Evolutionary conservation across 2,329 filamentous ascomycete species (phyloP), one percentile per base, ranked within the genome.

Genomic region (Capronia coronata): DNA sequence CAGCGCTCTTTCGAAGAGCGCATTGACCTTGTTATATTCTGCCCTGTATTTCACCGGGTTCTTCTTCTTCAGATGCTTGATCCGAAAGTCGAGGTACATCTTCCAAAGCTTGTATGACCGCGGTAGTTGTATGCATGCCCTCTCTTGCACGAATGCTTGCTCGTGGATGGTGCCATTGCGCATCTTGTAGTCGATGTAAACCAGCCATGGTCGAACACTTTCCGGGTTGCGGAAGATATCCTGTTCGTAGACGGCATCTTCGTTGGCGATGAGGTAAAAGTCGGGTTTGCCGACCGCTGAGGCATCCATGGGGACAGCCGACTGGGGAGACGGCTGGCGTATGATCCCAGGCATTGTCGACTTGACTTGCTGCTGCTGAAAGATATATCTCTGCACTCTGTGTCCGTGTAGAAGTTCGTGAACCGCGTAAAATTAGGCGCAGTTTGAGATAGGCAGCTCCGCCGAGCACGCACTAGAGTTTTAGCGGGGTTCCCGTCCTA

Each of bases 41-140:
- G 79, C 72, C 45, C 81, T 80, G 66, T 86, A 88, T 49, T 83
- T 77, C 48, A 87, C 86, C 10, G 91, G 82, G 66, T 95, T 97
- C 60, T 91, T 80, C 64, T 83, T 85, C 54, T 81, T 75, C 52
- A 95, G 76, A 68, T 95, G 89, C 61, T 85, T 86, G 48, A 80
- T 82, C 61, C 93, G 82, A 60, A 97, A 85, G 58, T 82, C 79
- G 58, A 98, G 80, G 68, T 97, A 98, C 80, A 94, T 82, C 71
- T 95, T 97, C 93, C 93, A 98, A 42, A 98, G 76, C 73, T 98
- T 98, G 74, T 95, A 98, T 22, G 91, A 97, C 60, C 93, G 81
- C 43, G 93, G 93, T 39, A 98, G 78, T 62, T 94, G 86, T 56
- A 80, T 76, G 68, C 91, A 96, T 50, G 93, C 91, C 64, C 93